These are phyloP conservation scores for Candida sanyiensis DNA, from an alignment of 805 yeast species.

Conservation along the genomic window DNA sequence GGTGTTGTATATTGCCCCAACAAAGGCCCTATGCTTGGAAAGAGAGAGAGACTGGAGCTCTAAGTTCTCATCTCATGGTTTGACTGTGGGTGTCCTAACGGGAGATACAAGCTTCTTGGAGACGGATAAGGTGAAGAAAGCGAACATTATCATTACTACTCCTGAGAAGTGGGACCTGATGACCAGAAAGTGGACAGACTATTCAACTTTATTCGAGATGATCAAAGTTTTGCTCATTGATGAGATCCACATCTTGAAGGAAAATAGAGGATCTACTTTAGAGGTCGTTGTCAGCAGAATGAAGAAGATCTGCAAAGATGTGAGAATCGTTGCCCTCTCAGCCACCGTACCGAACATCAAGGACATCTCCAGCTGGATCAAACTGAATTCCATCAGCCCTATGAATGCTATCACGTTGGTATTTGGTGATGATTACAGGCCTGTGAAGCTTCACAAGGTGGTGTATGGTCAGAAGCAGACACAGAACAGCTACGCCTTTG, in stretches of 20 bases:
- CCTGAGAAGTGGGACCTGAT: conserved; percentile 61
- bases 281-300: conserved; percentile 45
- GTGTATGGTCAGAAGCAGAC: conserved; percentile 39
- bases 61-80: conserved; percentile 33
- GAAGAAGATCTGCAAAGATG: conserved; percentile 32
- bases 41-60: conserved; percentile 41
- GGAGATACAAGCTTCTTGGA: conserved; percentile 46
- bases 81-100: conserved; percentile 46
- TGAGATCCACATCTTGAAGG: conserved; percentile 43
- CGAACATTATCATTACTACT: conserved; percentile 50
- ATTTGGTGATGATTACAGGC: conserved; percentile 44
- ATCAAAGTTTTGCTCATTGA: conserved; percentile 42
- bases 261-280: conserved; percentile 42
- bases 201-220: conserved; percentile 33
- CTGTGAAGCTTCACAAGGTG: conserved; percentile 36
- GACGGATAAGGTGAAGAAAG: conserved; percentile 39
- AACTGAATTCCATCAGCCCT: conserved; percentile 16
- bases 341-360: conserved; percentile 50
- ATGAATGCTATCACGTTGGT: conserved; percentile 32
- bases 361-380: conserved; percentile 44
- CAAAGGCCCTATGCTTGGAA: conserved; percentile 51
- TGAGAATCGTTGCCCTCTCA: conserved; percentile 43
- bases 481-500: conserved; percentile 44
- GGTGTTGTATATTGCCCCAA: conserved; percentile 52
- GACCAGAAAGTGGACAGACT: conserved; percentile 47